These are phyloP conservation scores for Pseudodiploospora longispora DNA, from an alignment of 2,329 filamentous ascomycete species.

Conservation along the genomic window DNA sequence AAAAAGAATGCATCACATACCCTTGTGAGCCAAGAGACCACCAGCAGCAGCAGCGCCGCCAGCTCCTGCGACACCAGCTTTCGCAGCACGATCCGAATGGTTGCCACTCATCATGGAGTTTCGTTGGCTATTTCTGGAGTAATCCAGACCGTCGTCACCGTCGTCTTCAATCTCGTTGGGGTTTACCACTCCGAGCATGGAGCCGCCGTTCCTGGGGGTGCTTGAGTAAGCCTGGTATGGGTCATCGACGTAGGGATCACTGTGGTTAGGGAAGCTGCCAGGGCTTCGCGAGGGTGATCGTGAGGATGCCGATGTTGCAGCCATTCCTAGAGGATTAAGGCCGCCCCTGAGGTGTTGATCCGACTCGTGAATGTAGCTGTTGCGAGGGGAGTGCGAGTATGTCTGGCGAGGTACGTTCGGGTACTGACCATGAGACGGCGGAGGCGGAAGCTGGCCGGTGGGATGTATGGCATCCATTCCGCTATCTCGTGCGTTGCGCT, in stretches of 20 bases:
- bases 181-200: slow-evolving; percentile 55
- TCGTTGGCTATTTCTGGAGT: slow-evolving; percentile 34
- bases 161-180: slow-evolving; percentile 79
- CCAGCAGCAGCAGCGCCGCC: slow-evolving; percentile 36
- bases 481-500: slow-evolving; percentile 55
- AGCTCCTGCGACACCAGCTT: slow-evolving; percentile 28
- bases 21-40: slow-evolving; percentile 21
- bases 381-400: slow-evolving; percentile 11
- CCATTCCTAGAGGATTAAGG: slow-evolving; percentile 30
- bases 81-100: slow-evolving; percentile 28
- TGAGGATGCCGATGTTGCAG: slow-evolving; percentile 23
- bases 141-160: slow-evolving; percentile 73
- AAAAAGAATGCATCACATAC: slow-evolving; percentile 7
- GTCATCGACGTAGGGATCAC: slow-evolving; percentile 49
- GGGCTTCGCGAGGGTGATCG: slow-evolving; percentile 42
- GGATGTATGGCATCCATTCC: slow-evolving; percentile 53
- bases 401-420: slow-evolving; percentile 9
- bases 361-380: neutral
- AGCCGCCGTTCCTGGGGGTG: slow-evolving; percentile 35
- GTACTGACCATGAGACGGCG: slow-evolving; percentile 26
- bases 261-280: slow-evolving; percentile 20
- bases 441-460: slow-evolving; percentile 26
- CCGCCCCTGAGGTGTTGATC: slow-evolving; percentile 31
- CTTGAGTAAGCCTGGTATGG: slow-evolving; percentile 55
- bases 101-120: slow-evolving; percentile 54